These are phyloP conservation scores for Talaromyces proteolyticus DNA, from an alignment of 495 filamentous ascomycete genomes.

Conservation along the genomic window DNA sequence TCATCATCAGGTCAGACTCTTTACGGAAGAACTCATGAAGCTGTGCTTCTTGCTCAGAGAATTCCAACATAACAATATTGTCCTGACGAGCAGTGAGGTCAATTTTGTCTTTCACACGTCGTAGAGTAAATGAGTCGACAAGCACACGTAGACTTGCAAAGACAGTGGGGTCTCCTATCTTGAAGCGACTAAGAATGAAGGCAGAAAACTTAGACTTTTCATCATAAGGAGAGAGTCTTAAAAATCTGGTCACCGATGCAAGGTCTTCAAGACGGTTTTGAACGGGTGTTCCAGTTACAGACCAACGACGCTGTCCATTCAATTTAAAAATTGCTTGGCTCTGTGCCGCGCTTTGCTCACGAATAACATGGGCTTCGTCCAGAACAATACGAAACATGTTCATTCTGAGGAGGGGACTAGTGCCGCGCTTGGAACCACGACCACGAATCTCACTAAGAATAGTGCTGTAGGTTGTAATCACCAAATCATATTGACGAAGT, in stretches of 20 bases:
- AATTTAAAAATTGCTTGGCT: conserved; percentile 82
- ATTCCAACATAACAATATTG: conserved; percentile 55
- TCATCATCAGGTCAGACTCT: conserved; percentile 57
- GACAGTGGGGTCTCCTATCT: conserved; percentile 69
- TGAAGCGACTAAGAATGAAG: conserved; percentile 76
- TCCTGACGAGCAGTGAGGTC: conserved; percentile 72
- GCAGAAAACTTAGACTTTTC: conserved; percentile 66
- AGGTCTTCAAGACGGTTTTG: conserved; percentile 92
- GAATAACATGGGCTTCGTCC: conserved; percentile 92
- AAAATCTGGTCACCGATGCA: conserved; percentile 81
- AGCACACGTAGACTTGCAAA: conserved; percentile 82
- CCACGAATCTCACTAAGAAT: conserved; percentile 71
- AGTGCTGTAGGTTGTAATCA: conserved; percentile 88
- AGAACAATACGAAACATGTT: conserved; percentile 95
- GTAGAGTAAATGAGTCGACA: conserved; percentile 85
- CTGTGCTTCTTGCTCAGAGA: conserved; percentile 45
- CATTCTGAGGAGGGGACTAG: conserved; percentile 63
- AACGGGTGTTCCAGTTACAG: conserved; percentile 87
- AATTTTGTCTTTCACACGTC: conserved; percentile 89
- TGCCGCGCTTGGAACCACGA: conserved; percentile 50
- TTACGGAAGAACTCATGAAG: conserved; percentile 57
- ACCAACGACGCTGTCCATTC: conserved; percentile 80
- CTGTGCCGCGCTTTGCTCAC: conserved; percentile 72
- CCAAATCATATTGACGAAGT: conserved; percentile 69
- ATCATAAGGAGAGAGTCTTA: conserved; percentile 82